These are phyloP conservation scores for Candida incommunis DNA, from an alignment of 805 yeast species.

Conservation along the genomic window DNA sequence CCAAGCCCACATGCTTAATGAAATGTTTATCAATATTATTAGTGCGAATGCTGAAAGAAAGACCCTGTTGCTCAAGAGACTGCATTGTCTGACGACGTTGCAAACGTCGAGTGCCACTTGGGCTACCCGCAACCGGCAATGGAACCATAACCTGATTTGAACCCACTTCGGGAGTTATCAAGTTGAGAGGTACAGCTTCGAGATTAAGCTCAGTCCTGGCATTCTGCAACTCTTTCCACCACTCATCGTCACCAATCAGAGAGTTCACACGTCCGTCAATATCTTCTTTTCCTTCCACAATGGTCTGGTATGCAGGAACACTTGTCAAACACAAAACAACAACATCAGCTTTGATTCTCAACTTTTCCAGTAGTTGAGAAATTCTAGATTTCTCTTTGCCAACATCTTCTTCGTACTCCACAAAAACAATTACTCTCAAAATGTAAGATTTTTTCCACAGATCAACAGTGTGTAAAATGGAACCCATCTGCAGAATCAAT, in stretches of 20 bases:
- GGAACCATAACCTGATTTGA: background rate
- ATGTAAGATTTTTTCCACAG: conserved; percentile 73
- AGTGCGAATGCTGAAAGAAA: conserved; percentile 66
- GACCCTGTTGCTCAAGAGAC: conserved; percentile 60
- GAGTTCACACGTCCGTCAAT: conserved; percentile 34
- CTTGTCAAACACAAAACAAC: conserved; percentile 53
- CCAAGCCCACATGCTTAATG: conserved; percentile 17
- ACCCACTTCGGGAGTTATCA: background rate
- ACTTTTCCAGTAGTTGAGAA: conserved; percentile 45
- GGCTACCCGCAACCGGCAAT: conserved; percentile 4
- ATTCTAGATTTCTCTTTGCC: conserved; percentile 56
- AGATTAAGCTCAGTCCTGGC: background rate
- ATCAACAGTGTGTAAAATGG: conserved; percentile 83
- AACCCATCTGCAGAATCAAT: conserved; percentile 82
- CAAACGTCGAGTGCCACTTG: conserved; percentile 1
- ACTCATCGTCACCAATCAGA: conserved; percentile 17
- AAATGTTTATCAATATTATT: conserved; percentile 24
- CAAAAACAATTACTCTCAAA: conserved; percentile 78
- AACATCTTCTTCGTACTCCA: conserved; percentile 59
- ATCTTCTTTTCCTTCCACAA: conserved; percentile 51
- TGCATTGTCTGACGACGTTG: conserved; percentile 31
- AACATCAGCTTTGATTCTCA: conserved; percentile 76
- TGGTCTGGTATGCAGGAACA: conserved; percentile 53
- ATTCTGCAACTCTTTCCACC: conserved; percentile 1
- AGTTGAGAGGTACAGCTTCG: background rate